These are phyloP conservation scores for Letharia lupina DNA, from an alignment of 495 filamentous ascomycete genomes.

Conservation along the genomic window DNA sequence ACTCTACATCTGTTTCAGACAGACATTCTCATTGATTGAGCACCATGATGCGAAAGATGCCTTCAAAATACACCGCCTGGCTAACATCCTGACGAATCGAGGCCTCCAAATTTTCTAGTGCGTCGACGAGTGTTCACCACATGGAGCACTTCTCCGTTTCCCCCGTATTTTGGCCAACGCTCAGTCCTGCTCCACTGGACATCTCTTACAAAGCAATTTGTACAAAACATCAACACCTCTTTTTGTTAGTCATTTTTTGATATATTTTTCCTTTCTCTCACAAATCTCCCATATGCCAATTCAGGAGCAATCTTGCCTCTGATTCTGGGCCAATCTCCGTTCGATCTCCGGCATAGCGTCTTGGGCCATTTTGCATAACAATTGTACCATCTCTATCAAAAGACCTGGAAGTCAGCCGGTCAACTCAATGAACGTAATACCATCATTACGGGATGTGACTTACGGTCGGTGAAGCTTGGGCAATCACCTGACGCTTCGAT, in stretches of 20 bases:
- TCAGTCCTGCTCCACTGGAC: too few relatives aligned
- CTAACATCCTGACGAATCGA: too few relatives aligned
- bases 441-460: not conserved
- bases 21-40: too few relatives aligned
- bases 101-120: too few relatives aligned
- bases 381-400: conserved; percentile 14
- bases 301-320: not conserved
- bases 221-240: not conserved
- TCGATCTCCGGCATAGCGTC: conserved; percentile 18
- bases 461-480: conserved; percentile 12
- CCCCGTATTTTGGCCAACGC: too few relatives aligned
- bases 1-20: too few relatives aligned
- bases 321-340: conserved; percentile 13
- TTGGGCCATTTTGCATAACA: conserved; percentile 17
- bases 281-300: not conserved
- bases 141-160: too few relatives aligned
- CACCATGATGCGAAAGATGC: too few relatives aligned
- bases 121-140: too few relatives aligned
- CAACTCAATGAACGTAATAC: not conserved
- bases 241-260: not conserved
- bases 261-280: not conserved
- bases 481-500: conserved; percentile 7
- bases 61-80: too few relatives aligned
- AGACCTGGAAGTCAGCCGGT: conserved; percentile 3
- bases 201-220: not conserved